Base-by-base conservation (phyloP, 2,329 filamentous ascomycete species). In the Phaeosphaeriaceae sp. region DNA sequence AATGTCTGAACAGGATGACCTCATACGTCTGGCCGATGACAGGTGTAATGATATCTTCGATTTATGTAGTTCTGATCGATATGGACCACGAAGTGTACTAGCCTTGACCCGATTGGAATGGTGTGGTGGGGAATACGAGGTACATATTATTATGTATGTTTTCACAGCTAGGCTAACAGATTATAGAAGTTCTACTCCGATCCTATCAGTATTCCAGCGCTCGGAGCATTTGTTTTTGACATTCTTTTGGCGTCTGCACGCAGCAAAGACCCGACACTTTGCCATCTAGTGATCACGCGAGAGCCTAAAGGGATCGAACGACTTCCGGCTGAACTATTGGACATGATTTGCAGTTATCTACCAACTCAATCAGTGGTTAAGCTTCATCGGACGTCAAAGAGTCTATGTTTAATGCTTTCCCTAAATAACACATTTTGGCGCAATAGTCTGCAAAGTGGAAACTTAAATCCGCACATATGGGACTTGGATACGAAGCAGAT, bases 381-480 rank as follows among this genome's bases (percentile, higher is more conserved):
- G 11, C 26, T 70, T 12, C 61, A 62, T 17, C 46, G 47, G n/a
- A 53, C 56, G 7, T 66, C 63, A 0, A 62, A 52, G 35, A 28
- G 46, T 1, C 43, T 67, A n/a, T 50, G 58, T 9, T 23, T 20
- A 6, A 65, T 59, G 16, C 35, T 63, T 6, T 55, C 48, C 9
- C 46, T 68, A 13, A 50, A 67, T 33, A 53, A 62, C n/a, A 43
- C 46, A 2, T 70, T 66, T 39, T 70, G 66, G 65, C 54, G 59
- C 13, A 48, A 56, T 11, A 56, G 49, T 5, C 48, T 69, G n/a
- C 41, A 53, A 11, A 44, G 52, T 8, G 61, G 64, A 18, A 60
- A 42, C 17, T 42, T 62, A 9, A 50, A 66, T 17, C 56, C 59
- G 3, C 59, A 66, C 28, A 34, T 67, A 7, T 67, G 66, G 63